These are phyloP conservation scores for Fabrea salina DNA, from an alignment of 169 alveolate species.

Conservation along the genomic window DNA sequence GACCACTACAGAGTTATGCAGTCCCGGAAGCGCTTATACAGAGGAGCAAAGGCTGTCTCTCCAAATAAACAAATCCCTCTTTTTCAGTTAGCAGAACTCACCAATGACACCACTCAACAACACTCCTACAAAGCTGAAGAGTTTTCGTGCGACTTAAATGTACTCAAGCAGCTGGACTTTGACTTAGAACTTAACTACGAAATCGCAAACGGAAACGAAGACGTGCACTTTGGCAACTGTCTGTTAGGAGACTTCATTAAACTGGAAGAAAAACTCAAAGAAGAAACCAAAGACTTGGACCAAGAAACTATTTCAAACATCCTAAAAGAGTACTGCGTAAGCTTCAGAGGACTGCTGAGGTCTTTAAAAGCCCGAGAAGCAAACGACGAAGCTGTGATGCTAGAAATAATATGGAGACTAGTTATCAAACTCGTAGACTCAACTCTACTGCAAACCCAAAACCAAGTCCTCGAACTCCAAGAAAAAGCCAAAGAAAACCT, in stretches of 20 bases:
- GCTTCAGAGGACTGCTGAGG: constrained; percentile 14
- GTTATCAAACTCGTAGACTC: neutral
- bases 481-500: too few relatives aligned
- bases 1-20: too few relatives aligned
- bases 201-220: constrained; percentile 17
- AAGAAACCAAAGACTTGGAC: neutral
- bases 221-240: neutral
- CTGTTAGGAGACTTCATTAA: neutral
- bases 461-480: too few relatives aligned
- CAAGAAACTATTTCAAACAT: neutral
- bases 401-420: constrained; percentile 17
- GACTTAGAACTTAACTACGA: constrained; percentile 18
- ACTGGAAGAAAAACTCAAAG: neutral
- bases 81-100: too few relatives aligned
- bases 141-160: too few relatives aligned
- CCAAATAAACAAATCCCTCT: too few relatives aligned
- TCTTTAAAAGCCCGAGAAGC: neutral
- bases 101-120: too few relatives aligned
- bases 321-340: constrained; percentile 5
- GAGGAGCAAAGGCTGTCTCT: too few relatives aligned
- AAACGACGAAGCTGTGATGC: neutral
- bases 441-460: too few relatives aligned
- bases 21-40: too few relatives aligned
- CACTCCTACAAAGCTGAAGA: too few relatives aligned
- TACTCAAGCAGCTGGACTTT: neutral